Percentiles rank a stretch among this genome's conserved stretches.
phyloP scores from a whole-genome alignment of 2,329 filamentous ascomycete species.

The Arachnopeziza araneosa region DNA sequence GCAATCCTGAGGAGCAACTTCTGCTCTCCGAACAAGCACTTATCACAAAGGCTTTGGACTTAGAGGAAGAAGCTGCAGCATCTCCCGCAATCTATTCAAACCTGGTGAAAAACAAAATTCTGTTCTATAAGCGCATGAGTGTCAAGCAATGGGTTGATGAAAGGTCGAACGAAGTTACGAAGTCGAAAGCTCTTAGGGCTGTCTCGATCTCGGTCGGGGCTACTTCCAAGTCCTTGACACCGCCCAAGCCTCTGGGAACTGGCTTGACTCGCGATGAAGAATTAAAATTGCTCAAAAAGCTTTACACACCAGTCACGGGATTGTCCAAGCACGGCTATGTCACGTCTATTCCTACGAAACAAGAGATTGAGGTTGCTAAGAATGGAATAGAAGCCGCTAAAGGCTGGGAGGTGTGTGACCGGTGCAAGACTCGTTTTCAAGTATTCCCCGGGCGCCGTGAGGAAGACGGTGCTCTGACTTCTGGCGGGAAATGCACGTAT shows the following conservation, averaged over 20 bases:
- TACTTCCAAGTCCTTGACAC: conserved; percentile 29
- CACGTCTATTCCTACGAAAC: conserved; percentile 55
- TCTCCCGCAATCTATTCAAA: conserved; percentile 72
- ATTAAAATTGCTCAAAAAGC: conserved; percentile 52
- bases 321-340: conserved; percentile 74
- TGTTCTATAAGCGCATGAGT: conserved; percentile 70
- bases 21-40: conserved; percentile 59
- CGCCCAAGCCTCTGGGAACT: conserved; percentile 56
- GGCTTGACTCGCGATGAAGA: conserved; percentile 66
- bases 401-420: conserved; percentile 84
- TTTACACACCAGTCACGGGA: conserved; percentile 58
- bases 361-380: conserved; percentile 61
- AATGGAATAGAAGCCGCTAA: conserved; percentile 60
- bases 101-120: conserved; percentile 74
- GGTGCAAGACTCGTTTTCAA: conserved; percentile 81
- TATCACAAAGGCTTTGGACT: conserved; percentile 63
- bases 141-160: conserved; percentile 66
- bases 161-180: conserved; percentile 40
- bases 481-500: conserved; percentile 71
- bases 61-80: conserved; percentile 72
- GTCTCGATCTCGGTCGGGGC: conserved; percentile 4
- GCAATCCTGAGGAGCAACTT: conserved; percentile 46
- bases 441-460: conserved; percentile 82
- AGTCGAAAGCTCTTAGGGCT: conserved; percentile 31
- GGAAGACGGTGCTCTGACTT: conserved; percentile 68